phyloP scores from a whole-genome alignment of 2,329 filamentous ascomycete species.

The Canariomyces notabilis region DNA sequence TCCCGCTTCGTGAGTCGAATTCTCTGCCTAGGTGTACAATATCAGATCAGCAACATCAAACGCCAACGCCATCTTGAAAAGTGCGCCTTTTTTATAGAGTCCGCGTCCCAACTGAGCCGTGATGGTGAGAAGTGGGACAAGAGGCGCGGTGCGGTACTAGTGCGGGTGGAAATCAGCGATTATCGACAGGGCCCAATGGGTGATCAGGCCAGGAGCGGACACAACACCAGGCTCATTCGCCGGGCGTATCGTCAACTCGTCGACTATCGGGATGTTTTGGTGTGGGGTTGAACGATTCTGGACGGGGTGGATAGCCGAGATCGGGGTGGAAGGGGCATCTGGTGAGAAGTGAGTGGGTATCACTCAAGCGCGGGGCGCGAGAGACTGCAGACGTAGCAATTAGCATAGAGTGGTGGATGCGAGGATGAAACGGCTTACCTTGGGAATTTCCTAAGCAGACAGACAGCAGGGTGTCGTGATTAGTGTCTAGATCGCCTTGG shows the following conservation, averaged over 20 bases:
- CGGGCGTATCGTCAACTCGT: background rate
- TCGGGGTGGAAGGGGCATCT: too few relatives aligned
- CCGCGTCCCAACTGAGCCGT: too few relatives aligned
- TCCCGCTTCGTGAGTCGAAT: too few relatives aligned
- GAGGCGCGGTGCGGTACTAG: background rate
- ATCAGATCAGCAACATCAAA: too few relatives aligned
- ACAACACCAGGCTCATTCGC: background rate
- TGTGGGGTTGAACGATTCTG: too few relatives aligned
- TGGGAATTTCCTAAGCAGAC: conserved; percentile 42
- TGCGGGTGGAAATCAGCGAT: conserved; percentile 4
- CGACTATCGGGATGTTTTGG: too few relatives aligned
- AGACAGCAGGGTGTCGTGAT: conserved; percentile 38
- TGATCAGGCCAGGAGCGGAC: background rate
- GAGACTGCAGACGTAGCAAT: conserved; percentile 2
- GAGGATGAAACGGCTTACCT: conserved; percentile 15
- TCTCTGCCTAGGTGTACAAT: too few relatives aligned
- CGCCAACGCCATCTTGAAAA: too few relatives aligned
- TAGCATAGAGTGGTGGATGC: background rate
- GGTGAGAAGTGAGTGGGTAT: too few relatives aligned
- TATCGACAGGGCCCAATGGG: conserved; percentile 1
- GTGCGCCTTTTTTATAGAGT: too few relatives aligned
- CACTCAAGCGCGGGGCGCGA: background rate
- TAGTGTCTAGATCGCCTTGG: conserved; percentile 70
- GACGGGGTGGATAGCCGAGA: too few relatives aligned
- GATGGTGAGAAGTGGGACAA: background rate